Evolutionary conservation across 768 basidiomycete genomes (phyloP), one percentile per base, ranked within the genome.

Genomic region (Serendipita sp.): DNA sequence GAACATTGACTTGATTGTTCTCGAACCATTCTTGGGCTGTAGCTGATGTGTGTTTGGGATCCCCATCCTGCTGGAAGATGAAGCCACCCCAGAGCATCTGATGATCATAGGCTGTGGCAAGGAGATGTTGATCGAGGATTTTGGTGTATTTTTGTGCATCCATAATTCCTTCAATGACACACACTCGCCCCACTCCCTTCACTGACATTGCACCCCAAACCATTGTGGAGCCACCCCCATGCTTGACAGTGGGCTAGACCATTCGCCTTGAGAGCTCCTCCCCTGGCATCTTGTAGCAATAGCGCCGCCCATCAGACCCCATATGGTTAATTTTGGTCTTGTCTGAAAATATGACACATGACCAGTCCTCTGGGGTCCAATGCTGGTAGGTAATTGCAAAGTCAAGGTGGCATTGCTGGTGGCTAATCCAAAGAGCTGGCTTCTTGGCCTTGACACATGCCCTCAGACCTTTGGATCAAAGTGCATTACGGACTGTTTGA

Each of bases 21-120:
- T 46, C 4, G 58, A 78, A 74, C 73, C 74, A 77, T 2, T 46
- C 63, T n/a, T 66, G 32, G 4, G 68, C 70, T 13, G 72, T 16
- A 45, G 69, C 68, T 16, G 70, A 67, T 1, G 69, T 76, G 64
- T 67, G 66, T 30, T 65, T 67, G 10, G 66, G 64, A 37, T 65
- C 64, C 24, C 62, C 62, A 56, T 67, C 66, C 24, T 67, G 66
- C 58, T 67, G 66, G 64, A 67, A 65, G 28, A 58, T 56, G 13
- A 65, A 15, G 7, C 30, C 28, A 35, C n/a, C 35, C 3, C 28
- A 37, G 3, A 3, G 1, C 16, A 13, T 44, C 18, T 46, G 7
- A 35, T 65, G 28, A 16, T 65, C 35, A 4, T 2, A 15, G n/a
- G 60, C 16, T 34, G 64, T 60, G 4, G 7, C 44, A 2, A 10